Conservation (phyloP, 192 early-diverging fungal species). For the Rhizophagus clarus region DNA sequence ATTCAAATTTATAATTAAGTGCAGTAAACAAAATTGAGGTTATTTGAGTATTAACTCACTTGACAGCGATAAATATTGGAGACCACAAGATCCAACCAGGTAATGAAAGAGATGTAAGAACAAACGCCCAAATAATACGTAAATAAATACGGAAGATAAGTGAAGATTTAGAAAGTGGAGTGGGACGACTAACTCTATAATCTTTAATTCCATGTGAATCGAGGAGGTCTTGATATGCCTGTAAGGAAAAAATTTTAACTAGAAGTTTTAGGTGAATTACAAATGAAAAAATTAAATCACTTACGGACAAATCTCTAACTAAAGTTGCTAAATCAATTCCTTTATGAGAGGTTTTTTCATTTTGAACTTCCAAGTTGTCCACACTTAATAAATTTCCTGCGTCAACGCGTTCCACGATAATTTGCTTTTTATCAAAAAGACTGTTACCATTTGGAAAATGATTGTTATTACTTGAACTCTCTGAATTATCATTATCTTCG, state of each 20-base stretch:
- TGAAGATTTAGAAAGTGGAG: constrained; percentile 26
- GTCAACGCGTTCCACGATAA: constrained; percentile 9
- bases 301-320: neutral
- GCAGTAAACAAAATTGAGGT: neutral
- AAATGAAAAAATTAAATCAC: neutral
- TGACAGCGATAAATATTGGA: constrained; percentile 42
- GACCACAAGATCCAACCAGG: constrained; percentile 41
- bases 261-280: too few relatives aligned
- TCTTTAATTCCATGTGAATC: constrained; percentile 45
- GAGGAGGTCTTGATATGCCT: constrained; percentile 47
- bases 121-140: constrained; percentile 33
- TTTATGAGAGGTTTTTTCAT: neutral
- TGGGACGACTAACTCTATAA: constrained; percentile 41
- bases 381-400: neutral
- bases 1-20: neutral
- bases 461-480: neutral
- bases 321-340: neutral
- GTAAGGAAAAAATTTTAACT: constrained; percentile 6
- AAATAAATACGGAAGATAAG: constrained; percentile 34
- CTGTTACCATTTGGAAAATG: neutral
- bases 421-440: neutral
- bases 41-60: constrained; percentile 15
- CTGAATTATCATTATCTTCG: too few relatives aligned
- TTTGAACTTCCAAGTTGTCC: neutral
- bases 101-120: constrained; percentile 37